A percentile compares a stretch with the other conserved stretches of the same genome.
These are phyloP conservation scores for Phytophthora tentaculata DNA, from an alignment of 352 stramenopile species.

Conservation along the genomic window DNA sequence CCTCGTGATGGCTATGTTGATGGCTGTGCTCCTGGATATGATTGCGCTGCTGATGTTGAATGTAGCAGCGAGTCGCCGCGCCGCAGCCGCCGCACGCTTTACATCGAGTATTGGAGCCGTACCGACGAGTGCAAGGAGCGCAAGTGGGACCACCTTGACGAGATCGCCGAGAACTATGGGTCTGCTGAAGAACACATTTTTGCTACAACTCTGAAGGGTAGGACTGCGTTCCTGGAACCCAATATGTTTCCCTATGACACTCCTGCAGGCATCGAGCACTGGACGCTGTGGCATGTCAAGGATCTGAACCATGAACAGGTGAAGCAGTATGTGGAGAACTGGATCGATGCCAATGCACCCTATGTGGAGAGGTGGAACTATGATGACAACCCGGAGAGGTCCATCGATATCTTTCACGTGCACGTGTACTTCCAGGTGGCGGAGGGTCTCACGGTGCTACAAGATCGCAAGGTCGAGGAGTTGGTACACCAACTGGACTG, in stretches of 20 bases:
- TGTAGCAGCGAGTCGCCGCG: slow-evolving; percentile 45
- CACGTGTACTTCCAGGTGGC: slow-evolving; percentile 89
- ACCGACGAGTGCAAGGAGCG: slow-evolving; percentile 89
- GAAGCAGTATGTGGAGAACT: slow-evolving; percentile 90
- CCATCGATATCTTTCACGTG: slow-evolving; percentile 92
- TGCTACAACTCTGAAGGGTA: slow-evolving; percentile 80
- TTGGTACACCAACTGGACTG: slow-evolving; percentile 78
- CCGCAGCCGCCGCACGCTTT: slow-evolving; percentile 74
- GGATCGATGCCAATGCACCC: slow-evolving; percentile 86
- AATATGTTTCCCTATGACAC: slow-evolving; percentile 93
- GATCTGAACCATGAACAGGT: slow-evolving; percentile 83
- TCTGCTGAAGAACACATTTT: slow-evolving; percentile 86
- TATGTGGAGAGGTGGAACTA: slow-evolving; percentile 87
- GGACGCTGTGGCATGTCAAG: slow-evolving; percentile 85
- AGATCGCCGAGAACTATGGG: slow-evolving; percentile 79
- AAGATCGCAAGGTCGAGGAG: slow-evolving; percentile 68
- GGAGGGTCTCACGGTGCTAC: slow-evolving; percentile 57
- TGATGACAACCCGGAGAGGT: slow-evolving; percentile 89
- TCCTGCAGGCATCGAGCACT: slow-evolving; percentile 88
- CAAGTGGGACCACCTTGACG: slow-evolving; percentile 89
- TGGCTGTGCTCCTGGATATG: slow-evolving; percentile 31
- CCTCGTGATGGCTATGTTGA: slow-evolving; percentile 34
- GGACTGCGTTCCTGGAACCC: slow-evolving; percentile 81
- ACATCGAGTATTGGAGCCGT: slow-evolving; percentile 90
- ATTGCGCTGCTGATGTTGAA: slow-evolving; percentile 61